These are phyloP conservation scores for Allium cepa DNA, from an alignment of 106 monocot species.

Conservation along the genomic window DNA sequence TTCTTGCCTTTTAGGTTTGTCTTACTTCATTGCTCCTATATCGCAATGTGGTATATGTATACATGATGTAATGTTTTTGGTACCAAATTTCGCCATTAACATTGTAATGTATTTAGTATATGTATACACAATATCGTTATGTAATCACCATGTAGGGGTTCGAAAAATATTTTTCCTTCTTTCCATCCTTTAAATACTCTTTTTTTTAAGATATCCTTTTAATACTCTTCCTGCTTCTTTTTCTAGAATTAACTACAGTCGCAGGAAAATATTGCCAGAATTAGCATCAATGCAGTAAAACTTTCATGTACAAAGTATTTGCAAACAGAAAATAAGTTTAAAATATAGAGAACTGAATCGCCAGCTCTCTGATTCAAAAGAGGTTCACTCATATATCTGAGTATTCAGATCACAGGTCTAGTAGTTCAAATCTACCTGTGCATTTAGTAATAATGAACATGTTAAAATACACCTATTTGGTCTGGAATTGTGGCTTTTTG, in stretches of 20 bases:
- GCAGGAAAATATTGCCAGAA: not conserved
- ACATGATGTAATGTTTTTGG: no score
- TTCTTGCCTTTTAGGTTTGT: no score
- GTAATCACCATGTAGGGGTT: slow-evolving; percentile 78
- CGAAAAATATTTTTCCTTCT: slow-evolving; percentile 77
- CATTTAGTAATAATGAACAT: no score
- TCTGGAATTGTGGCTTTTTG: no score
- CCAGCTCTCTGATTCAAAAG: not conserved
- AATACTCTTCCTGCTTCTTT: slow-evolving; percentile 81
- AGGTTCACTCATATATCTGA: not conserved
- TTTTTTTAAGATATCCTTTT: no score
- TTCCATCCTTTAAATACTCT: slow-evolving; percentile 82
- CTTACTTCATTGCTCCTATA: no score
- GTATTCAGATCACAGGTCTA: not conserved
- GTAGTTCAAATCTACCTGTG: not conserved
- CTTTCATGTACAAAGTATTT: not conserved
- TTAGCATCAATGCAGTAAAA: not conserved
- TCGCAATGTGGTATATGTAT: no score
- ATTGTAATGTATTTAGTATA: not conserved
- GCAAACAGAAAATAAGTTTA: not conserved
- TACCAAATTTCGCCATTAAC: no score
- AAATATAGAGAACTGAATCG: not conserved
- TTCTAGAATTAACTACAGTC: slow-evolving; percentile 39
- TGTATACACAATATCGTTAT: no score
- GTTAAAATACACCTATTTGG: no score